phyloP scores from a whole-genome alignment of 441 rosid genomes.

The Pelargonium fulgidum region DNA sequence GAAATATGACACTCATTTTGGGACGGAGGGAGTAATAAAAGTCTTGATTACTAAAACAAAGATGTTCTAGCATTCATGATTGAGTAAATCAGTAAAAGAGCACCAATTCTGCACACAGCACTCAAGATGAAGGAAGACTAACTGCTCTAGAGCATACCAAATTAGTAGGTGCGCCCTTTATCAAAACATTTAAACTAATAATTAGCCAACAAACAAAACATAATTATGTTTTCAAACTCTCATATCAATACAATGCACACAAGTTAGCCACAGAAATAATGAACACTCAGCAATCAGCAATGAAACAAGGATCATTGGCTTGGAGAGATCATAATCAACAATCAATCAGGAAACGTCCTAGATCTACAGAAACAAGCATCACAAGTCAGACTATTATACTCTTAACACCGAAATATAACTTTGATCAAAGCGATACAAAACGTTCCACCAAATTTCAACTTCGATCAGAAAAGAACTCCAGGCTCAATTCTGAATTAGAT shows the following conservation, averaged over 20 bases:
- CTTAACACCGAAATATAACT: too few species aligned
- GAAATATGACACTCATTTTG: too few species aligned
- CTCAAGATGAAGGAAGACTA: background rate
- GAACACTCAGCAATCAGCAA: background rate
- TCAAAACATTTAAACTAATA: background rate
- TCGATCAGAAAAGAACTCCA: background rate
- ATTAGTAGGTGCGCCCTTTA: too few species aligned
- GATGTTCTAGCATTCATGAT: background rate
- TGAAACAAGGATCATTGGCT: too few species aligned
- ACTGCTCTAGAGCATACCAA: background rate
- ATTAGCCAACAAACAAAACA: background rate
- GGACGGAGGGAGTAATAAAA: too few species aligned
- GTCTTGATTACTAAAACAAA: background rate
- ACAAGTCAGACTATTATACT: background rate
- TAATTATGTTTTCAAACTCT: background rate
- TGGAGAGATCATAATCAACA: background rate
- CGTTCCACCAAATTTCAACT: background rate
- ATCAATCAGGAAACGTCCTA: background rate
- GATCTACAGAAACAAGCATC: conserved; percentile 1
- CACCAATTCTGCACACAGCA: background rate
- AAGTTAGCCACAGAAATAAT: background rate
- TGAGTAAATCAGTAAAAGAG: background rate
- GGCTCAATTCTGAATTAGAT: background rate
- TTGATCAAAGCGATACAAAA: too few species aligned
- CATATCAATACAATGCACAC: background rate